Conservation (phyloP, 352 stramenopile species). For the Phytophthora rubi region DNA sequence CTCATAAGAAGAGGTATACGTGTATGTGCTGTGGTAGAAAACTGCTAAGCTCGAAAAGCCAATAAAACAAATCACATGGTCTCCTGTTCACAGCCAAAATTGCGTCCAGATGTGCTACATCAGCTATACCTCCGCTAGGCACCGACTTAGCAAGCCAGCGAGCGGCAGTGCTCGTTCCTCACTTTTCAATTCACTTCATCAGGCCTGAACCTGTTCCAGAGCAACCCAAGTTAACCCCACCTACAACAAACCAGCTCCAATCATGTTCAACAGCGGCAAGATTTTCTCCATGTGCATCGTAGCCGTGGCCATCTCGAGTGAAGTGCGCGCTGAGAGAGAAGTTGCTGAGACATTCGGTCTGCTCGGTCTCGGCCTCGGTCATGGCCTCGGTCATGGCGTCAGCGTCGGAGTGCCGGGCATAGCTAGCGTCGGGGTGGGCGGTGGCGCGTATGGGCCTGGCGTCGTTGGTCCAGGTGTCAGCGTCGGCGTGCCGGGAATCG, state of each 20-base stretch:
- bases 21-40: too few relatives aligned
- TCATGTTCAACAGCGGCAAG: constrained; percentile 18
- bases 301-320: constrained; percentile 3
- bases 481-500: constrained; percentile 1
- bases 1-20: too few relatives aligned
- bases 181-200: too few relatives aligned
- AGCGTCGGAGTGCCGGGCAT: constrained; percentile 14
- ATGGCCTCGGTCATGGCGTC: not conserved
- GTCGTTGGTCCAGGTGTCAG: not conserved
- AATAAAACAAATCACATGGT: too few relatives aligned
- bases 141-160: too few relatives aligned
- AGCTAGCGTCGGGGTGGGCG: constrained; percentile 3
- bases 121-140: too few relatives aligned
- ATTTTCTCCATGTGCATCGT: constrained; percentile 15
- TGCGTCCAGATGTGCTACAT: too few relatives aligned
- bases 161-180: too few relatives aligned
- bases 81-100: too few relatives aligned
- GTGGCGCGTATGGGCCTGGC: not conserved
- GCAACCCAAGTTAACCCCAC: not conserved
- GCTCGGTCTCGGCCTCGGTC: not conserved
- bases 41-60: too few relatives aligned
- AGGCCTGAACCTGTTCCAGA: not conserved
- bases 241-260: not conserved
- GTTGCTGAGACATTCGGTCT: constrained; percentile 14
- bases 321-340: constrained; percentile 2